Evolutionary conservation across 2,329 filamentous ascomycete species (phyloP).

Genomic region (Fusarium chlamydosporum): DNA sequence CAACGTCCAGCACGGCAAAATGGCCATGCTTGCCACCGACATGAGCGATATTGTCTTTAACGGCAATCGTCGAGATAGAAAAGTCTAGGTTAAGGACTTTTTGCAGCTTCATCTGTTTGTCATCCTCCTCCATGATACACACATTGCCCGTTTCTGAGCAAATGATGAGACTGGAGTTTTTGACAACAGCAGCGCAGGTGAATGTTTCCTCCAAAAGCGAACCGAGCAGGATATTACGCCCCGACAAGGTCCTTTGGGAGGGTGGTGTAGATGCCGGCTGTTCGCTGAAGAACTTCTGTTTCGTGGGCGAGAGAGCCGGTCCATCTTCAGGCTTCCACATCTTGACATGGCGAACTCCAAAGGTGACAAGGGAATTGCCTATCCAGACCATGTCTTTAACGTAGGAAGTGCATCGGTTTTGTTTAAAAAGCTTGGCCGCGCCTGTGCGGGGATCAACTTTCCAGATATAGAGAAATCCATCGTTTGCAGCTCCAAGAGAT

Average conservation of each 20-base stretch:
- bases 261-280: conserved; percentile 51
- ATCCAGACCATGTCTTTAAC: conserved; percentile 93
- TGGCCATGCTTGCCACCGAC: conserved; percentile 77
- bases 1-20: conserved; percentile 68
- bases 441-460: conserved; percentile 86
- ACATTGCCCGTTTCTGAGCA: conserved; percentile 91
- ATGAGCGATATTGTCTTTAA: conserved; percentile 72
- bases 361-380: conserved; percentile 84
- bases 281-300: conserved; percentile 69
- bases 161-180: conserved; percentile 81
- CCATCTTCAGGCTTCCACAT: conserved; percentile 87
- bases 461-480: conserved; percentile 96
- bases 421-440: conserved; percentile 81
- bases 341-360: conserved; percentile 92
- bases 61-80: conserved; percentile 74
- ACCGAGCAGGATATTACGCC: conserved; percentile 89
- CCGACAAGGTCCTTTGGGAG: conserved; percentile 76
- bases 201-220: conserved; percentile 87
- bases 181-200: conserved; percentile 78
- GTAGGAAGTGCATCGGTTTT: conserved; percentile 91
- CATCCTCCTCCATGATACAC: conserved; percentile 86
- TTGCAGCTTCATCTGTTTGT: conserved; percentile 77
- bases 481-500: conserved; percentile 88
- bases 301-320: conserved; percentile 71
- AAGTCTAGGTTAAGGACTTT: conserved; percentile 78